These are phyloP conservation scores for Glarea lozoyensis DNA, from an alignment of 495 filamentous ascomycete genomes.

Conservation along the genomic window DNA sequence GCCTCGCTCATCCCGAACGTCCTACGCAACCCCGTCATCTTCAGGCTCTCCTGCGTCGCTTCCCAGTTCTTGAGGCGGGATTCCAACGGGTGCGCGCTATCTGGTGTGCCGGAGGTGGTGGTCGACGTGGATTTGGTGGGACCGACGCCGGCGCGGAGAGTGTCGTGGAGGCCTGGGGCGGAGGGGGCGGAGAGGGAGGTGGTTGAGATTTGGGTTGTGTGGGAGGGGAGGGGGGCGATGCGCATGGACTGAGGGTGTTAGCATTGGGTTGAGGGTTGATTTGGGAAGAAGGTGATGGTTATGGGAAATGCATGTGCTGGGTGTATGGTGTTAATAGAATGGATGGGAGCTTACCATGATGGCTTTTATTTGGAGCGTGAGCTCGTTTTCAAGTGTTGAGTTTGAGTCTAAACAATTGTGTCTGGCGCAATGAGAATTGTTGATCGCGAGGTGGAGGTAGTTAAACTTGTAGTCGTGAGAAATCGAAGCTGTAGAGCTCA, in stretches of 20 bases:
- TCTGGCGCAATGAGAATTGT: too few species aligned
- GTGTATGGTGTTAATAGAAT: neutral
- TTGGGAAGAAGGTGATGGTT: neutral
- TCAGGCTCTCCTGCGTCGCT: slow-evolving; percentile 72
- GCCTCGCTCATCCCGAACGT: slow-evolving; percentile 91
- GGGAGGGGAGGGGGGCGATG: slow-evolving; percentile 60
- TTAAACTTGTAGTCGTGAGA: too few species aligned
- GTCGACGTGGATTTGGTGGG: slow-evolving; percentile 35
- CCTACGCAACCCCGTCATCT: slow-evolving; percentile 79
- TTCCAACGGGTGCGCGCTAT: slow-evolving; percentile 83
- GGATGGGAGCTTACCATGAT: slow-evolving; percentile 37
- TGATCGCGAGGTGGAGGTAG: too few species aligned
- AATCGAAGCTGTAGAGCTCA: too few species aligned
- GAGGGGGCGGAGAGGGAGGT: slow-evolving; percentile 65
- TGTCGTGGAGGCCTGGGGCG: slow-evolving; percentile 85
- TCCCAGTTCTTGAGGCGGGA: slow-evolving; percentile 76
- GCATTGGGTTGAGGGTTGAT: neutral
- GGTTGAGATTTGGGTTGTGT: slow-evolving; percentile 46
- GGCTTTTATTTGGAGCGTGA: too few species aligned
- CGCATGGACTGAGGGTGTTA: slow-evolving; percentile 65
- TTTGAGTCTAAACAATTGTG: too few species aligned
- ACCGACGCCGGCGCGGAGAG: slow-evolving; percentile 71
- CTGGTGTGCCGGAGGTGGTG: slow-evolving; percentile 29
- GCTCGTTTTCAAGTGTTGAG: too few species aligned
- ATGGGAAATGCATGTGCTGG: neutral